Evolutionary conservation across 495 filamentous ascomycete genomes (phyloP), one percentile per base, ranked within the genome.

Genomic region (Durotheca rogersii): DNA sequence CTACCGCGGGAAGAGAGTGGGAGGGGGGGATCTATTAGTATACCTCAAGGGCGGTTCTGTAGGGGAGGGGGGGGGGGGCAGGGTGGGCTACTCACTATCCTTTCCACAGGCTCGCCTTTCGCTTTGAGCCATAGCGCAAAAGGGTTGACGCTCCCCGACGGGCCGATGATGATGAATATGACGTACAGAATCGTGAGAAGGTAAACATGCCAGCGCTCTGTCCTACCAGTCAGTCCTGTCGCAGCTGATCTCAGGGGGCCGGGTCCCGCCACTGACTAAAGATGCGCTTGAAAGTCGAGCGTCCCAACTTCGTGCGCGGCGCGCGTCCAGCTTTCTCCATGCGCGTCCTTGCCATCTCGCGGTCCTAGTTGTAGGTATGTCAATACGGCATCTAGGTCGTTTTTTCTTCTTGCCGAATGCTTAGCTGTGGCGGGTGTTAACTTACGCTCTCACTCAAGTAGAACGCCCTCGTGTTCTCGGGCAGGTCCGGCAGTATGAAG

Each of bases 301-400:
- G 73, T 0, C 73, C 77, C 39, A 71, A 72, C n/a, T 71, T 72
- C 32, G 65, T 53, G 35, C 76, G 62, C 21, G 70, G 62, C 32
- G 72, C 53, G 3, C 76, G 67, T 11, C 78, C 76, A 51, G 73
- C 73, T 5, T 71, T 49, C 20, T 69, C 44, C 76, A 81, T 81
- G 44, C 78, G 65, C 38, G 66, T 69, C 32, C 66, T 67, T 1
- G 72, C 59, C 33, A 78, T 58, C 21, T 57, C 53, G 19, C 72
- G 65, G 60, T 80, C 76, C 73, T 79, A 47, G 4, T 27, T 9
- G 9, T 9, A 27, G 4, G n/a, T n/a, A n/a, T n/a, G n/a, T n/a
- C n/a, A n/a, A n/a, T n/a, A n/a, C n/a, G n/a, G n/a, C n/a, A n/a
- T n/a, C n/a, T n/a, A n/a, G n/a, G n/a, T n/a, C n/a, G n/a, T n/a